These are phyloP conservation scores for Chalciporus piperatus DNA, from an alignment of 768 basidiomycete genomes.

Conservation along the genomic window DNA sequence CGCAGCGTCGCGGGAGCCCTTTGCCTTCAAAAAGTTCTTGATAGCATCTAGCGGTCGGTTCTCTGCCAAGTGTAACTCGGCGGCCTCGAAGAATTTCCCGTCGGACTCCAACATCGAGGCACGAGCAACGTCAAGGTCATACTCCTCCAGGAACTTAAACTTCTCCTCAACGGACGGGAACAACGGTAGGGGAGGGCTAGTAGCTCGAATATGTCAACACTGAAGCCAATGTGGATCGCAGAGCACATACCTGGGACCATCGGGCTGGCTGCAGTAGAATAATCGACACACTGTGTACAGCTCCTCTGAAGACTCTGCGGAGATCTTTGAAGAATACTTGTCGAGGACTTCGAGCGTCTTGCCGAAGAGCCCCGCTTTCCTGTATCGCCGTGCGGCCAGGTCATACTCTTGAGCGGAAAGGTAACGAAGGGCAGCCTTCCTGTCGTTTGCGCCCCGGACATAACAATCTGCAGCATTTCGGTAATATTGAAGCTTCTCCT, in stretches of 20 bases:
- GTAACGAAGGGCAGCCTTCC: conserved; percentile 46
- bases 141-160: conserved; percentile 58
- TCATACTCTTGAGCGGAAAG: conserved; percentile 41
- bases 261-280: conserved; percentile 39
- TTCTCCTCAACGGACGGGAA: conserved; percentile 52
- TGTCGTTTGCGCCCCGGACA: conserved; percentile 36
- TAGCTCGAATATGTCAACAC: too few species aligned
- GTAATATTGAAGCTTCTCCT: conserved; percentile 37
- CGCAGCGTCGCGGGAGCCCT: conserved; percentile 23
- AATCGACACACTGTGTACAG: conserved; percentile 46
- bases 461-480: conserved; percentile 47
- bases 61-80: conserved; percentile 48
- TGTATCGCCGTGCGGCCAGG: conserved; percentile 44
- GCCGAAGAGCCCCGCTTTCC: conserved; percentile 50
- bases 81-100: conserved; percentile 47
- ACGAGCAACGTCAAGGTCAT: conserved; percentile 48
- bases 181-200: conserved; percentile 37
- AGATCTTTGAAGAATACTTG: conserved; percentile 31
- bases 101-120: conserved; percentile 43
- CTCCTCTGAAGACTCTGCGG: conserved; percentile 27
- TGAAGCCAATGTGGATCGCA: too few species aligned
- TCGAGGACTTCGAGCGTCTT: conserved; percentile 49
- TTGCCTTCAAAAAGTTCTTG: conserved; percentile 39
- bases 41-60: conserved; percentile 49
- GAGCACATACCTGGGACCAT: conserved; percentile 9